Evolutionary conservation across 2,329 filamentous ascomycete species (phyloP).

Genomic region (Aspergillus hortae): DNA sequence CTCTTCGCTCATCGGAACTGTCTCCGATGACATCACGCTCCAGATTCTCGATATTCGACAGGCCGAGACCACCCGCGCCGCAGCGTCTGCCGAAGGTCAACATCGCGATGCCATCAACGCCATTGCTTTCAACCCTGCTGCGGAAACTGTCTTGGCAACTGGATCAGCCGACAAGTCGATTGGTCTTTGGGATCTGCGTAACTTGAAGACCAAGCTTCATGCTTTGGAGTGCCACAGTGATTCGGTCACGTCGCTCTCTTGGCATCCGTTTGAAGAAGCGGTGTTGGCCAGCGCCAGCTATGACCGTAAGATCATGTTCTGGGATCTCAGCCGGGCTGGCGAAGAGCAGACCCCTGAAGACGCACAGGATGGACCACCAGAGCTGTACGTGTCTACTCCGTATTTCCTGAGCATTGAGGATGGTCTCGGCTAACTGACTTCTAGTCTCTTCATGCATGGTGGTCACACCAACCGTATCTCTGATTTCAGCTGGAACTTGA

Average conservation of each 20-base stretch:
- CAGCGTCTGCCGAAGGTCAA: conserved; percentile 66
- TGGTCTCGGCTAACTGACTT: conserved; percentile 1
- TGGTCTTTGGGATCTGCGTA: conserved; percentile 90
- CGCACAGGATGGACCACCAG: conserved; percentile 88
- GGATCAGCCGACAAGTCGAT: conserved; percentile 95
- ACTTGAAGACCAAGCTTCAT: conserved; percentile 85
- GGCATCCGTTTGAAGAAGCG: conserved; percentile 87
- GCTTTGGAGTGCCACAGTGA: conserved; percentile 84
- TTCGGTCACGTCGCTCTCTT: conserved; percentile 85
- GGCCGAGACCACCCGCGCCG: conserved; percentile 61
- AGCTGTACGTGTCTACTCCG: conserved; percentile 64
- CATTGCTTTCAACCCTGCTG: conserved; percentile 88
- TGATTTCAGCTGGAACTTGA: conserved; percentile 97
- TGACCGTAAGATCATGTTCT: conserved; percentile 90
- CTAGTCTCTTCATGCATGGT: conserved; percentile 92
- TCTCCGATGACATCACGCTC: conserved; percentile 91
- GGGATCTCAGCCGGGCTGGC: conserved; percentile 88
- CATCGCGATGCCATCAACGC: conserved; percentile 93
- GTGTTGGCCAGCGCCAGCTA: conserved; percentile 90
- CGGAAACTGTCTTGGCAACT: conserved; percentile 86
- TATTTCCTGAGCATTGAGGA: neutral
- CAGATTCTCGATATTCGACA: conserved; percentile 86
- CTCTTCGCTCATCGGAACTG: conserved; percentile 80
- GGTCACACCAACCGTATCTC: conserved; percentile 95
- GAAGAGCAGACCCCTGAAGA: conserved; percentile 95